Conservation (phyloP, 805 yeast genomes). For the Saturnispora mendoncae region DNA sequence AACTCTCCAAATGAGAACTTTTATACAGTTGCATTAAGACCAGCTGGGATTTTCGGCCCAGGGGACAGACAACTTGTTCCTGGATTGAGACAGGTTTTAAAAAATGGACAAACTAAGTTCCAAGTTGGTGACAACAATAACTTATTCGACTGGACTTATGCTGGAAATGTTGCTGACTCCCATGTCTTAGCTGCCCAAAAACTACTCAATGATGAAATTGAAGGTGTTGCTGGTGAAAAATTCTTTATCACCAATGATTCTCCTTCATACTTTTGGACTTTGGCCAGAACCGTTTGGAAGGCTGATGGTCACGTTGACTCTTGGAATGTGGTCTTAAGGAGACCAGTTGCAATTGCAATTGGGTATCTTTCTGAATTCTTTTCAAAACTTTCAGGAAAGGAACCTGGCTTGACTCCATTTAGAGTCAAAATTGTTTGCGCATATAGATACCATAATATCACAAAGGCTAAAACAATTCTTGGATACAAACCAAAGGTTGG, state of each 20-base stretch:
- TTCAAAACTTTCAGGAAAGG: slow-evolving; percentile 64
- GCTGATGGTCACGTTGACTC: slow-evolving; percentile 82
- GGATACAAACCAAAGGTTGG: slow-evolving; percentile 77
- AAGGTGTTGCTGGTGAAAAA: slow-evolving; percentile 67
- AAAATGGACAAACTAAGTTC: slow-evolving; percentile 77
- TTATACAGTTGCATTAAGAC: slow-evolving; percentile 80
- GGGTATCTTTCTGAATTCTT: slow-evolving; percentile 77
- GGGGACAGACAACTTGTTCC: slow-evolving; percentile 97
- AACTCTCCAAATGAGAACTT: slow-evolving; percentile 50
- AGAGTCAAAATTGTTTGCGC: slow-evolving; percentile 92
- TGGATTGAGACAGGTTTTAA: slow-evolving; percentile 75
- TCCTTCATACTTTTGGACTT: slow-evolving; percentile 94
- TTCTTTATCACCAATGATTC: slow-evolving; percentile 90
- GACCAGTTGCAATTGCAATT: slow-evolving; percentile 68
- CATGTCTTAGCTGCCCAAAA: slow-evolving; percentile 88
- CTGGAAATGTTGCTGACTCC: slow-evolving; percentile 96
- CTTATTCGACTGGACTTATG: slow-evolving; percentile 93
- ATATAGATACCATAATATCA: slow-evolving; percentile 81
- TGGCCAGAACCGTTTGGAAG: slow-evolving; percentile 95
- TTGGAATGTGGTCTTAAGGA: slow-evolving; percentile 55
- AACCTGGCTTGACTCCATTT: slow-evolving; percentile 92
- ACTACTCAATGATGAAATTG: slow-evolving; percentile 39
- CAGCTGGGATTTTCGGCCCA: slow-evolving; percentile 98
- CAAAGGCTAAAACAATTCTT: slow-evolving; percentile 70
- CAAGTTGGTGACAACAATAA: slow-evolving; percentile 94